Evolutionary conservation across 2,329 filamentous ascomycete genomes (phyloP), one percentile per base, ranked within the genome.

Genomic region (Aspergillus ustus): DNA sequence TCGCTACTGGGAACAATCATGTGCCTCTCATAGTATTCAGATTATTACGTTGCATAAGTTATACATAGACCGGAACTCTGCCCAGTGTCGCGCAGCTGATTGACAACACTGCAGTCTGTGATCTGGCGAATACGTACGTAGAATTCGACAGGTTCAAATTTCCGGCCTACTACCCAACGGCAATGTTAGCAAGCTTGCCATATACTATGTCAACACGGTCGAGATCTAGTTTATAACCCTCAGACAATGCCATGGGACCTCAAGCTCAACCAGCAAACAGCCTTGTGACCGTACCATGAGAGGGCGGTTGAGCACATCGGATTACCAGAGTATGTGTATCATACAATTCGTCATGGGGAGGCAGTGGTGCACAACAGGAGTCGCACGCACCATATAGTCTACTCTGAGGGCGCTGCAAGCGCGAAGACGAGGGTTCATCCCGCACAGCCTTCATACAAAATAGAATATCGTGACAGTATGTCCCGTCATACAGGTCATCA

Each of bases 401-500:
- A 57, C 55, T 37, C 31, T 51, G 20, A n/a, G 20, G 13, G 43
- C 52, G 46, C 31, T 54, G 40, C 9, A 34, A 31, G 34, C 25
- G 19, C 40, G 17, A 25, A 46, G 7, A 43, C 25, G 28, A 9
- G 22, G 19, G 45, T n/a, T 45, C 25, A n/a, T 7, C 31, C 22
- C 31, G 6, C 3, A 22, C 17, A 40, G 40, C 7, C 17, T 8
- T 25, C 29, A 52, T 44, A 37, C 34, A 49, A 7, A 28, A 22
- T 20, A 64, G 19, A n/a, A 54, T 58, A 63, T 50, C 51, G 49
- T 43, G 45, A 28, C 13, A 48, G n/a, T 50, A 64, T 80, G 78
- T 80, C 73, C 72, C 78, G 73, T 73, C 77, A 77, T 64, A 74
- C 75, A 80, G 78, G 78, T 80, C 77, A 80, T 80, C 78, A 80